Base-by-base conservation (phyloP, 495 filamentous ascomycete species). In the Annulohypoxylon nitens region DNA sequence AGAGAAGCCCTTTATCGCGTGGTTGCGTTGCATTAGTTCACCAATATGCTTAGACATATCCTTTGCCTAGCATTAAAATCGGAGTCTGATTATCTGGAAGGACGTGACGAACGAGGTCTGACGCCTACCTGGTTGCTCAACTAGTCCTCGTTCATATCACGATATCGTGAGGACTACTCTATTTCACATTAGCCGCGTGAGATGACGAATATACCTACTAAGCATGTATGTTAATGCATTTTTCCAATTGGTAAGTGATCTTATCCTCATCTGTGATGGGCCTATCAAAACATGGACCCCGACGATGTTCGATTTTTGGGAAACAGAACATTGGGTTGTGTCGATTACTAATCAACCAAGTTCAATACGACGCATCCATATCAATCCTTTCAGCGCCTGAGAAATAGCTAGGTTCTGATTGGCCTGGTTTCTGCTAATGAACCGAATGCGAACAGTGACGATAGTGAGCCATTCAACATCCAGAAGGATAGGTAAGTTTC, bases 11-110 rank as follows among this genome's bases (percentile, higher is more conserved):
- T 48, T 37, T 18, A 57, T 50, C 34, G 39, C 4, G 47, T 33
- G 6, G 12, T 18, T 34, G 50, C 14, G 20, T 18, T 65, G 43
- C 30, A 36, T 62, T 50, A 36, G 59, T 11, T 47, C 43, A 36
- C 4, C 34, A 47, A 61, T 61, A 63, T n/a, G 43, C 60, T 36
- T 20, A 50, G 43, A 51, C 26, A 30, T 51, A 41, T 34, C 34
- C n/a, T 36, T 37, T n/a, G 10, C 43, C 16, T 4, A 23, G 14
- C 25, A 33, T 61, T 33, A 25, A 43, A 25, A 43, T 45, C 37
- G 18, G 23, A 45, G 12, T 30, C n/a, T 45, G 50, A 33, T 18
- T 48, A 51, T 63, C 30, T 36, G 45, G 18, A n/a, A 53, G 9
- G 61, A 45, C 23, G 53, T 26, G 37, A 60, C 58, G 20, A 55